phyloP scores from a whole-genome alignment of 805 yeast genomes.

The Zygotorulaspora florentina region DNA sequence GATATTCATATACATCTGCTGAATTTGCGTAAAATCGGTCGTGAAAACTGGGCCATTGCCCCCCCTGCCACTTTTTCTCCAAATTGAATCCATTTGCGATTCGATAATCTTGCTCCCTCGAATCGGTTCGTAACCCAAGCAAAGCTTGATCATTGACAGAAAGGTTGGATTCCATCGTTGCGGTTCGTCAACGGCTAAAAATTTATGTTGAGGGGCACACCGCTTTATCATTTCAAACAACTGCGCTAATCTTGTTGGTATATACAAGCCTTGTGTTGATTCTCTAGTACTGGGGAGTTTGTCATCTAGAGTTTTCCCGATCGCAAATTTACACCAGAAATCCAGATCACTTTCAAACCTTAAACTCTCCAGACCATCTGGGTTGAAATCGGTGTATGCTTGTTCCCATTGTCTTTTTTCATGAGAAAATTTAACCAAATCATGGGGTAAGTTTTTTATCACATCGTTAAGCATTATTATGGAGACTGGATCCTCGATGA shows the following conservation, averaged over 20 bases:
- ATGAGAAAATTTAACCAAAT: constrained; percentile 20
- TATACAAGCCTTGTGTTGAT: constrained; percentile 10
- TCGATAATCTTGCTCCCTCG: constrained; percentile 14
- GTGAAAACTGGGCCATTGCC: constrained; percentile 8
- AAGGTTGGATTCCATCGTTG: constrained; percentile 17
- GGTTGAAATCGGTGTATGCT: constrained; percentile 19
- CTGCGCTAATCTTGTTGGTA: constrained; percentile 30
- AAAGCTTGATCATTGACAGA: constrained; percentile 8
- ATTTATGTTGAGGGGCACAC: constrained; percentile 26
- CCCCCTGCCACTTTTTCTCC: constrained; percentile 1
- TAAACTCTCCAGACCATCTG: constrained; percentile 6
- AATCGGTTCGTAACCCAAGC: constrained; percentile 5
- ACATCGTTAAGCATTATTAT: constrained; percentile 30
- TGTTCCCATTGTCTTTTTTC: constrained; percentile 24
- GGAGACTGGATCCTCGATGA: constrained; percentile 31
- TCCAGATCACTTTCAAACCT: constrained; percentile 20
- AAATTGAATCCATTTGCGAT: constrained; percentile 8
- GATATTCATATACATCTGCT: constrained; percentile 19
- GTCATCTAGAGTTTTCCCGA: constrained; percentile 8
- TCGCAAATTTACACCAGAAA: constrained; percentile 24
- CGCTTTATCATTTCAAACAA: constrained; percentile 22
- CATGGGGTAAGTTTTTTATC: constrained; percentile 26
- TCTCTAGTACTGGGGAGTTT: neutral
- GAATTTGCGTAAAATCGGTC: constrained; percentile 20
- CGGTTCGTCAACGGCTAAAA: constrained; percentile 28